Percentiles rank a stretch among this genome's conserved stretches.
Conservation (phyloP, 495 filamentous ascomycete species). For the Parathielavia appendiculata region DNA sequence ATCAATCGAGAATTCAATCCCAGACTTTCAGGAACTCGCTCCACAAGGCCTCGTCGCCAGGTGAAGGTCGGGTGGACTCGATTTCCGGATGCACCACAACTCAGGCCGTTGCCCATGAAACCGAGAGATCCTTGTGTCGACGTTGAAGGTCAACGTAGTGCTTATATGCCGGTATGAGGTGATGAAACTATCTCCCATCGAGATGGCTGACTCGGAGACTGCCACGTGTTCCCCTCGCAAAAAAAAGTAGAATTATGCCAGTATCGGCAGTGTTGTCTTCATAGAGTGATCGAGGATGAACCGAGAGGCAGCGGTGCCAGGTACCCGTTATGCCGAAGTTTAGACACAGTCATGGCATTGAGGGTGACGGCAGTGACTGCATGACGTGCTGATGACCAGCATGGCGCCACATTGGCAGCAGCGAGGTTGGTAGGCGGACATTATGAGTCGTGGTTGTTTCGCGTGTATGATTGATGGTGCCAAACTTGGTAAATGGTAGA, state of each 20-base stretch:
- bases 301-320: neutral
- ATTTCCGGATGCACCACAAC: no score
- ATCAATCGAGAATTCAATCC: no score
- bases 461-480: neutral
- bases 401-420: slow-evolving; percentile 47
- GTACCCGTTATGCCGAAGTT: neutral
- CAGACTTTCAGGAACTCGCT: no score
- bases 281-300: neutral
- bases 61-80: no score
- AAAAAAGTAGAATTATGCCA: neutral
- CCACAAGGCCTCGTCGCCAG: no score
- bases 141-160: no score
- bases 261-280: neutral
- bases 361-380: slow-evolving; percentile 41
- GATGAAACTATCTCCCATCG: no score
- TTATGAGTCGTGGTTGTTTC: slow-evolving; percentile 6
- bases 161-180: no score
- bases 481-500: neutral
- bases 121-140: no score
- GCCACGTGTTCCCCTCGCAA: neutral
- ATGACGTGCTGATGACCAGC: slow-evolving; percentile 45
- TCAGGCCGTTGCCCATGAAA: no score
- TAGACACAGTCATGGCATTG: slow-evolving; percentile 42
- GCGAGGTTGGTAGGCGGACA: slow-evolving; percentile 39
- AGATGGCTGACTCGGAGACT: no score